Evolutionary conservation across 306 rosid species (phyloP).

Genomic region (Boehmeria nivea): DNA sequence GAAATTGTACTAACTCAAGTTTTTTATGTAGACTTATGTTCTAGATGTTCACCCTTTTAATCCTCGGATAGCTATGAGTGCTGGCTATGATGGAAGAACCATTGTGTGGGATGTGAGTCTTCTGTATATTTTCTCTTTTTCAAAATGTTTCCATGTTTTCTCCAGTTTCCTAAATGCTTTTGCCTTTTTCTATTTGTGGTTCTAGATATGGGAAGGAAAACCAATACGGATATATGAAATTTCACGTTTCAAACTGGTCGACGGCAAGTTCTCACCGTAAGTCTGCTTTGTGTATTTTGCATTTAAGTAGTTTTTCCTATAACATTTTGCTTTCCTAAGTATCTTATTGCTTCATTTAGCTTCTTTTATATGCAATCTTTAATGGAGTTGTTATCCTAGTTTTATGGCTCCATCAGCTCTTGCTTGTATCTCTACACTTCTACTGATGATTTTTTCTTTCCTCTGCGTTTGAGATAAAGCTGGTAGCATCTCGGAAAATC

Average conservation of each 20-base stretch:
- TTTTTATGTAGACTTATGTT: conserved; percentile 74
- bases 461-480: background rate
- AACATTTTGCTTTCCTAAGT: conserved; percentile 1
- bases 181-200: conserved; percentile 17
- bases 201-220: conserved; percentile 95
- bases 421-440: too few species aligned
- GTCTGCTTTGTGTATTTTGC: conserved; percentile 26
- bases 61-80: conserved; percentile 99
- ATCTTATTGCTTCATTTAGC: background rate
- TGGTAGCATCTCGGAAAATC: background rate
- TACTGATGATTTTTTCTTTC: background rate
- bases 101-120: conserved; percentile 99
- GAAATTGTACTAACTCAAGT: conserved; percentile 22
- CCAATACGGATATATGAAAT: conserved; percentile 73
- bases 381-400: background rate
- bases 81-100: conserved; percentile 97
- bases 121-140: conserved; percentile 16
- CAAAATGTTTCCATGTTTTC: conserved; percentile 13
- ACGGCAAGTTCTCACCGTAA: conserved; percentile 99
- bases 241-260: conserved; percentile 85
- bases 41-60: conserved; percentile 99
- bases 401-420: too few species aligned
- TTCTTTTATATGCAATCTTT: background rate
- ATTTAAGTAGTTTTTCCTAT: background rate
- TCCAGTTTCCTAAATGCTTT: conserved; percentile 17